Base-by-base conservation (phyloP, 768 basidiomycete species). In the Russula sp. region DNA sequence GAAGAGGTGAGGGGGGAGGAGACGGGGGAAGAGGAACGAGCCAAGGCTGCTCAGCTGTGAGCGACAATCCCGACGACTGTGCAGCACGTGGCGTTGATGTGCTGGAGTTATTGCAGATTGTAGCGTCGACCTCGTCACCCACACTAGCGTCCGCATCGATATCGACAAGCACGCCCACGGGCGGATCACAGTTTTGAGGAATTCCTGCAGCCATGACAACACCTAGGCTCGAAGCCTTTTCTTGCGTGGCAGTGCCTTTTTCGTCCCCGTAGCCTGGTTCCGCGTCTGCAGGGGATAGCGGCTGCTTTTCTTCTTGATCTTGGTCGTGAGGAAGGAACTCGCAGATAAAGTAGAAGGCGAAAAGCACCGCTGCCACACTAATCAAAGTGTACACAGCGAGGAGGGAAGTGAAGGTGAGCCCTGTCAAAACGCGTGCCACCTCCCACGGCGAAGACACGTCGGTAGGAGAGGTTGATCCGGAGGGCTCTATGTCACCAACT, bases 331-430 rank as follows among this genome's bases (percentile, higher is more conserved):
- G 61, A 37, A 63, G 63, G 4, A 67, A 62, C 18, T 62, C 66
- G 1, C 63, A 59, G 14, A 60, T 56, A 48, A 51, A 34, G 27
- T 64, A 64, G 32, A 61, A 65, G 40, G 70, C 62, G 57, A 68
- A 74, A 20, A 74, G 62, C 6, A 63, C 64, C 7, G 63, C 57
- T 52, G 68, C 53, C 45, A 73, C 59, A 59, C 71, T 69, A 22
- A 70, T 48, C 39, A 74, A 42, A 6, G 66, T 57, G 39, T 54
- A 65, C 11, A 59, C 39, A 9, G 65, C 65, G 48, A 59, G 53
- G 47, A 64, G 34, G 58, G 58, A 60, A 44, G 39, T 55, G 42
- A 60, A 35, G 22, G 58, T 55, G 35, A 56, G 58, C n/a, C 39
- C 22, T 11, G 65, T 58, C 45, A 65, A 52, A 48, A 58, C 47